These are phyloP conservation scores for Leishmania braziliensis DNA, from an alignment of 208 protist genomes.

Conservation along the genomic window DNA sequence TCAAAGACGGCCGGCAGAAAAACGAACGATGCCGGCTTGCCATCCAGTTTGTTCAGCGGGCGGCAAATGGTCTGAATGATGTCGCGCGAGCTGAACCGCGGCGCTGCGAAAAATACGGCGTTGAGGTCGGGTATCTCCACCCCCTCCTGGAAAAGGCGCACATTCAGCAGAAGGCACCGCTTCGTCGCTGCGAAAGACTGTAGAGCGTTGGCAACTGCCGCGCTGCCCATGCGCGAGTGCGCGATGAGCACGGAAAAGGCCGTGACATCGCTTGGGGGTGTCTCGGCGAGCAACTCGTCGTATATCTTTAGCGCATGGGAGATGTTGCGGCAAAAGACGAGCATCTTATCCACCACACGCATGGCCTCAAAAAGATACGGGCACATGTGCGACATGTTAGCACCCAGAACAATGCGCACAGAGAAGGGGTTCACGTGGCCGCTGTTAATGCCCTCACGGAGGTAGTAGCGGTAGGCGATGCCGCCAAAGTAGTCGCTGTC, in stretches of 20 bases:
- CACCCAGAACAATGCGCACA: conserved; percentile 62
- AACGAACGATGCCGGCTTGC: conserved; percentile 65
- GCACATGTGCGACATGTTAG: conserved; percentile 58
- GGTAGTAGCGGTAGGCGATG: conserved; percentile 80
- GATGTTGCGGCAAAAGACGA: conserved; percentile 77
- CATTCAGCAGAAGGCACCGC: conserved; percentile 66
- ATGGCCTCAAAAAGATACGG: conserved; percentile 81
- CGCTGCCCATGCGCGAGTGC: conserved; percentile 63
- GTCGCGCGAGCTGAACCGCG: conserved; percentile 78
- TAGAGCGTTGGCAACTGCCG: conserved; percentile 43
- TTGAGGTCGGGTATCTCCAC: conserved; percentile 81
- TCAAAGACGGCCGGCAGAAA: conserved; percentile 78
- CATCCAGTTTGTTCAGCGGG: conserved; percentile 61
- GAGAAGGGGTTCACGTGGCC: conserved; percentile 77
- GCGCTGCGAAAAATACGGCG: conserved; percentile 79
- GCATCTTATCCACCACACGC: conserved; percentile 73
- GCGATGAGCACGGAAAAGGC: conserved; percentile 65
- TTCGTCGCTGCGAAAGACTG: conserved; percentile 40
- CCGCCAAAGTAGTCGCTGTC: conserved; percentile 67
- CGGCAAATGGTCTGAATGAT: conserved; percentile 87
- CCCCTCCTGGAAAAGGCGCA: conserved; percentile 81
- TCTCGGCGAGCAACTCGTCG: conserved; percentile 25
- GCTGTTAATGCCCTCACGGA: conserved; percentile 76
- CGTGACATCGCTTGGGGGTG: conserved; percentile 38
- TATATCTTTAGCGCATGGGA: conserved; percentile 49